phyloP scores from a whole-genome alignment of 148 eudicot genomes.

The Fagopyrum esculentum region DNA sequence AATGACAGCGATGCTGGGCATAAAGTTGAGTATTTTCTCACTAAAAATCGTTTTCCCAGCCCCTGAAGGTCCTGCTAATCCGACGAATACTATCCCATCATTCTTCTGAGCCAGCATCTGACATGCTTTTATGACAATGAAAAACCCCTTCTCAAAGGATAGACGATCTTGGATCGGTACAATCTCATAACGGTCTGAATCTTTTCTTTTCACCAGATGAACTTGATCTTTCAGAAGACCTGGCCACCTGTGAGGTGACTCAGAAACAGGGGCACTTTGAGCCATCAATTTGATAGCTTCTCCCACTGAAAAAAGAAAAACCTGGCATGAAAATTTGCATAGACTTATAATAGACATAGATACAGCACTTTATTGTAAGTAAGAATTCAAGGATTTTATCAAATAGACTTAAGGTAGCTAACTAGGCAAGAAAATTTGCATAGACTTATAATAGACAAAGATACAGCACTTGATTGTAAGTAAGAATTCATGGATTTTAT shows the following conservation, averaged over 20 bases:
- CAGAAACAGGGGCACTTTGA: conserved; percentile 4
- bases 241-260: conserved; percentile 16
- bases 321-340: neutral
- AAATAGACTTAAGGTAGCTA: neutral
- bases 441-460: neutral
- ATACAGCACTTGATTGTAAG: neutral
- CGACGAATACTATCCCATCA: conserved; percentile 49
- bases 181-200: conserved; percentile 45
- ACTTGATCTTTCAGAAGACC: conserved; percentile 65
- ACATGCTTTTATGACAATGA: conserved; percentile 56
- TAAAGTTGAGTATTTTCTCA: conserved; percentile 49
- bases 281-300: conserved; percentile 12
- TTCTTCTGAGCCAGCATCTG: conserved; percentile 56
- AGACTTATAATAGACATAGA: neutral
- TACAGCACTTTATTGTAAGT: neutral
- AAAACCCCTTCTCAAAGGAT: conserved; percentile 64
- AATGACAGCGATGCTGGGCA: conserved; percentile 23
- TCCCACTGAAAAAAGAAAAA: conserved; percentile 5
- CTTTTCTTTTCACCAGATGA: conserved; percentile 42
- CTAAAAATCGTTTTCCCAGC: conserved; percentile 63
- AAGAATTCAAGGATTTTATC: neutral
- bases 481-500: neutral
- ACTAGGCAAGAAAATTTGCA: neutral
- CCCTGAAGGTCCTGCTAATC: conserved; percentile 69
- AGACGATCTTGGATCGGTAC: conserved; percentile 41